Base-by-base conservation (phyloP, 176 grass and related monocot genomes). In the Stipa capillata region DNA sequence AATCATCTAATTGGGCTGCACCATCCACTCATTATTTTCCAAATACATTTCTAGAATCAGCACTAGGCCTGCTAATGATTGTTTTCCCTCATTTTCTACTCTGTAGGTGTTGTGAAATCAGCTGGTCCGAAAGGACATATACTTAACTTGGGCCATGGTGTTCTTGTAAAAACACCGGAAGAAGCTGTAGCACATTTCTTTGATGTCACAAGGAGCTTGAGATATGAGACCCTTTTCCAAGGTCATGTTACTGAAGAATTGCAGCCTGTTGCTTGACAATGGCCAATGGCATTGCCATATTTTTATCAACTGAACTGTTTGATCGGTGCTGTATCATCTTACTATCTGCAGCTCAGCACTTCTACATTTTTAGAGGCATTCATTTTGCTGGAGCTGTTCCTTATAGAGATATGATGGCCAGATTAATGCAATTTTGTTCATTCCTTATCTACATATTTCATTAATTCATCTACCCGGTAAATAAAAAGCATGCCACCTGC, bases 171-270 rank as follows among this genome's bases (percentile, higher is more conserved):
- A 54, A 91, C 96, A 57, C 88, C 90, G 9, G 96, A 99, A 88
- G 90, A 99, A 83, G 89, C 92, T 67, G 96, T 99, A 37, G 88
- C 85, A 15, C 92, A 95, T 95, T 99, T 92, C 85, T 99, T 99
- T 87, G 90, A 99, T 83, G 92, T 99, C 11, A 92, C 86, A 23
- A 90, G 90, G 74, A 67, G 88, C 84, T 87, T 95, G 86, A 95
- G 88, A 90, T 99, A 99, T 85, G 90, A 87, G 65, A 81, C 80
- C 29, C 83, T 93, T 83, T 99, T 95, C 83, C 87, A 85, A 83
- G 86, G 88, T 73, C 82, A 77, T 72, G 71, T 81, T 56, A 28
- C 88, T 44, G 78, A 91, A 78, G 88, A 87, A 86, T 61, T 95
- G 49, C 78, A 93, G 52, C 68, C 78, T 42, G 88, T 86, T 68